Conservation (phyloP, 202 grass and related monocot genomes). For the Panicum hallii region DNA sequence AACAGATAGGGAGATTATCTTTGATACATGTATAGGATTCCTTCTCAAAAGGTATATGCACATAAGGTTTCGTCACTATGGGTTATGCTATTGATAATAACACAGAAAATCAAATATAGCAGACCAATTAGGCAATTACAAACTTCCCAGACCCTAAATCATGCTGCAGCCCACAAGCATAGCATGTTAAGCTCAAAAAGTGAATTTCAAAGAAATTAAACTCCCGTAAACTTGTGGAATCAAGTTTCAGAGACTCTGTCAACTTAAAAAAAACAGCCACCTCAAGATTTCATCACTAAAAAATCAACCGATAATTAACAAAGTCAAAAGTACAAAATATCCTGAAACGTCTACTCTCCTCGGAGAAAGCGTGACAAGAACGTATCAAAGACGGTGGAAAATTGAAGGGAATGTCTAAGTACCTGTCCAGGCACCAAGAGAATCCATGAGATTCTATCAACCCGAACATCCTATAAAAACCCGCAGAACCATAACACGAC, state of each 20-base stretch:
- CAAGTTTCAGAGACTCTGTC: background rate
- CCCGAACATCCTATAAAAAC: slow-evolving; percentile 23
- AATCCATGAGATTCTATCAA: background rate
- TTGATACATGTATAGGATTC: background rate
- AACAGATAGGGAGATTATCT: background rate
- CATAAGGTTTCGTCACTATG: background rate
- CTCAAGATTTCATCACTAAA: background rate
- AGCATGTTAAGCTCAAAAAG: background rate
- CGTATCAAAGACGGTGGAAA: background rate
- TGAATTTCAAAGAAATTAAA: slow-evolving; percentile 19
- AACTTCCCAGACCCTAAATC: background rate
- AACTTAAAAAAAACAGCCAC: background rate
- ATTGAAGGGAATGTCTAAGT: background rate
- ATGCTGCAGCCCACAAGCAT: background rate
- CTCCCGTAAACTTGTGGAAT: background rate
- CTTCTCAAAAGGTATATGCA: background rate
- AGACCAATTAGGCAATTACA: background rate
- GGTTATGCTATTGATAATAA: background rate
- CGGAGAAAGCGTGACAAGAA: slow-evolving; percentile 8
- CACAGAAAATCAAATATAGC: background rate
- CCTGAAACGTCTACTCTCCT: background rate
- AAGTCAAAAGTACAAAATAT: slow-evolving; percentile 4
- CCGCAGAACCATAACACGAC: background rate
- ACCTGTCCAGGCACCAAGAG: slow-evolving; percentile 12
- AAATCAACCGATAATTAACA: background rate